Evolutionary conservation across 805 yeast species (phyloP).

Genomic region (Ogataea minuta): DNA sequence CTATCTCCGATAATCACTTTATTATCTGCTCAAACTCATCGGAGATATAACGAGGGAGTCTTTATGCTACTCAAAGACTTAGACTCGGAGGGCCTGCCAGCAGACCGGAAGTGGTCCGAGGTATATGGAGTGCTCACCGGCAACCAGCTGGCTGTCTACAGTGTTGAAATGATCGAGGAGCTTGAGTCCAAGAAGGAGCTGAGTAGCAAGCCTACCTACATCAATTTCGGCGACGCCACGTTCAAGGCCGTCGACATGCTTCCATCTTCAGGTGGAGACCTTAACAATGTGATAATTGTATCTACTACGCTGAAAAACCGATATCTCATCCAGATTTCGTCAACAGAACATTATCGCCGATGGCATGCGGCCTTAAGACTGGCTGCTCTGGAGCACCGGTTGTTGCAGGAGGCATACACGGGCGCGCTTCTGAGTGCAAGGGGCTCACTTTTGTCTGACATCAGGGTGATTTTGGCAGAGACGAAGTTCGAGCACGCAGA

Average conservation of each 20-base stretch:
- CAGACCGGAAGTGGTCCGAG: constrained; percentile 83
- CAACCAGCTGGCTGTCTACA: constrained; percentile 91
- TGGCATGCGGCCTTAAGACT: constrained; percentile 88
- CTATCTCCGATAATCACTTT: constrained; percentile 71
- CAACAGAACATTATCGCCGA: constrained; percentile 57
- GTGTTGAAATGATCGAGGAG: constrained; percentile 62
- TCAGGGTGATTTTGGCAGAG: constrained; percentile 78
- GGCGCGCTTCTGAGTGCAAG: constrained; percentile 92
- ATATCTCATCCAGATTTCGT: constrained; percentile 73
- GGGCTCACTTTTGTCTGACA: constrained; percentile 84
- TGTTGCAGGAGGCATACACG: constrained; percentile 93
- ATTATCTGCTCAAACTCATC: constrained; percentile 68
- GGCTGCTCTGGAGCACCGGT: constrained; percentile 73
- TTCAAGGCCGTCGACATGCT: constrained; percentile 68
- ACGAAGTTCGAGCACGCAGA: constrained; percentile 86
- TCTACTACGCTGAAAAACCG: constrained; percentile 92
- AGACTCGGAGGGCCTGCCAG: constrained; percentile 82
- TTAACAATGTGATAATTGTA: constrained; percentile 78
- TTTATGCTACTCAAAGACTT: constrained; percentile 72
- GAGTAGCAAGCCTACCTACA: constrained; percentile 62
- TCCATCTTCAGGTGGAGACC: constrained; percentile 63
- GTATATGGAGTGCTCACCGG: constrained; percentile 92
- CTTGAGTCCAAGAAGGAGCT: constrained; percentile 37
- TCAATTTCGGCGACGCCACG: constrained; percentile 88
- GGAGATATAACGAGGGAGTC: constrained; percentile 74